Conservation (phyloP, 495 filamentous ascomycete genomes). For the Neurospora cerealis region DNA sequence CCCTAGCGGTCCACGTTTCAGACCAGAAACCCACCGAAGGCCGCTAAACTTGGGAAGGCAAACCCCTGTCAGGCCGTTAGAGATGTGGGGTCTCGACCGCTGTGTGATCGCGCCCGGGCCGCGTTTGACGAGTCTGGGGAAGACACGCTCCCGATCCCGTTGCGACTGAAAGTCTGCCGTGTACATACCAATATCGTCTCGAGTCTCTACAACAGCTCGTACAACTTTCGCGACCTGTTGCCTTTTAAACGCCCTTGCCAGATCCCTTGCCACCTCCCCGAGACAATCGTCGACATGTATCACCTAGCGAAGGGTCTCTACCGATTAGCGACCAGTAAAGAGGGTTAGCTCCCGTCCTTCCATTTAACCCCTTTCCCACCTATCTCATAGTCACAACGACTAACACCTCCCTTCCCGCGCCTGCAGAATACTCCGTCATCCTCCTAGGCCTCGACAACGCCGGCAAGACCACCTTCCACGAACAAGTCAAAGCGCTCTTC, state of each 20-base stretch:
- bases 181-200: background rate
- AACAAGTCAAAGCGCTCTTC: constrained; percentile 85
- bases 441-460: constrained; percentile 96
- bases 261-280: background rate
- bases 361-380: background rate
- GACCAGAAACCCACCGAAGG: background rate
- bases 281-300: constrained; percentile 57
- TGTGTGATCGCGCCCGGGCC: background rate
- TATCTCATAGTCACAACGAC: background rate
- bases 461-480: constrained; percentile 96
- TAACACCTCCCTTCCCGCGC: constrained; percentile 2
- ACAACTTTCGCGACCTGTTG: background rate
- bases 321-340: constrained; percentile 87
- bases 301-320: constrained; percentile 94
- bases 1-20: background rate
- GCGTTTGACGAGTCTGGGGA: background rate
- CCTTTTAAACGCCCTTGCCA: background rate
- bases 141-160: background rate
- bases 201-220: background rate
- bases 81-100: background rate
- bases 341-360: constrained; percentile 45
- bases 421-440: constrained; percentile 86
- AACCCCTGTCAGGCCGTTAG: background rate
- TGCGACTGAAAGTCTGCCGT: background rate
- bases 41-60: background rate